Evolutionary conservation across 164 flowering plant genomes (phyloP).

Genomic region (Tinospora cordifolia): DNA sequence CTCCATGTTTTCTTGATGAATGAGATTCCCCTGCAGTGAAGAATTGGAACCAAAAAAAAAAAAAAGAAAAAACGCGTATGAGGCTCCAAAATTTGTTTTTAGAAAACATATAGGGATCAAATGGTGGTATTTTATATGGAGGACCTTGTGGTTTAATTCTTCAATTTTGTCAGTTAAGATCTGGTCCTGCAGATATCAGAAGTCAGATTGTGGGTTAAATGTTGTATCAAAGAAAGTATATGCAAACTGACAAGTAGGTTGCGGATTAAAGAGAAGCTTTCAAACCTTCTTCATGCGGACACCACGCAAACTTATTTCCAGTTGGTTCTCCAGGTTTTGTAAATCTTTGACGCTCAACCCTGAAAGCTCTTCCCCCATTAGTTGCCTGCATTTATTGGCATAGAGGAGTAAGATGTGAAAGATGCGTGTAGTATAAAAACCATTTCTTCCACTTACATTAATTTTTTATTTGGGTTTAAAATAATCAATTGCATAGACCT

Average conservation of each 20-base stretch:
- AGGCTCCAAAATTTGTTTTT: not conserved
- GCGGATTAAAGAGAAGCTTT: not conserved
- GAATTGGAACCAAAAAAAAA: not conserved
- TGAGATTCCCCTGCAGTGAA: conserved; percentile 53
- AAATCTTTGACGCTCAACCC: conserved; percentile 65
- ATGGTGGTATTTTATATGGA: conserved; percentile 1
- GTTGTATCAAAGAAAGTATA: not conserved
- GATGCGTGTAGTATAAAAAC: no score
- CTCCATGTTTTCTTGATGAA: conserved; percentile 74
- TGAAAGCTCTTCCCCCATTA: conserved; percentile 85
- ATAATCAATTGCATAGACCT: no score
- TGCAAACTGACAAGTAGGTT: not conserved
- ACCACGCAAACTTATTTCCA: conserved; percentile 72
- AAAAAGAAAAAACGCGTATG: no score
- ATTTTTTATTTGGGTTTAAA: no score
- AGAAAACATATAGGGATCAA: not conserved
- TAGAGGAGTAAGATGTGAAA: not conserved
- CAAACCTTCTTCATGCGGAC: conserved; percentile 76
- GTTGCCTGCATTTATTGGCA: conserved; percentile 40
- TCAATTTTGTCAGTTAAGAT: conserved; percentile 62
- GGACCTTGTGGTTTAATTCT: conserved; percentile 71
- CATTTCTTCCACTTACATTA: no score
- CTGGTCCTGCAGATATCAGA: conserved; percentile 51
- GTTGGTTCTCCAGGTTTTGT: conserved; percentile 68
- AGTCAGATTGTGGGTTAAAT: not conserved